These are phyloP conservation scores for Botrytis pseudocinerea DNA, from an alignment of 2,329 filamentous ascomycete genomes.

Conservation along the genomic window DNA sequence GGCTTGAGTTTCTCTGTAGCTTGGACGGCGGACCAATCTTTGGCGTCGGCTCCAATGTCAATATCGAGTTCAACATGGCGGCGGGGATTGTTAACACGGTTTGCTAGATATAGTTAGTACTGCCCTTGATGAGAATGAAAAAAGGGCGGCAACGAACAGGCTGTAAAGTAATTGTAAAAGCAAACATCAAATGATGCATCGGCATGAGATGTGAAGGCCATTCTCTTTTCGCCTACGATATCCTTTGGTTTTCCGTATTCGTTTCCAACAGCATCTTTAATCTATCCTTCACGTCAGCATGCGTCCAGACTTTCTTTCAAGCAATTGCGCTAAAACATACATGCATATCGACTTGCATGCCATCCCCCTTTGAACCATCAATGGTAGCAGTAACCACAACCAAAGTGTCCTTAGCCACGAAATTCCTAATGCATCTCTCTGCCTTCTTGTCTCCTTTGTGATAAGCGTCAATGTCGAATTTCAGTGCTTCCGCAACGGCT, in stretches of 20 bases:
- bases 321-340: slow-evolving; percentile 53
- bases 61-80: slow-evolving; percentile 60
- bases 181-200: slow-evolving; percentile 96
- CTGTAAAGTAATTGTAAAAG: slow-evolving; percentile 80
- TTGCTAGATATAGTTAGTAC: slow-evolving; percentile 15
- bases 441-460: slow-evolving; percentile 63
- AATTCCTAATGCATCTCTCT: slow-evolving; percentile 94
- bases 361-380: slow-evolving; percentile 84
- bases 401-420: slow-evolving; percentile 85
- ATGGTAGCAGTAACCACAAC: slow-evolving; percentile 93
- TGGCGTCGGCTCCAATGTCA: slow-evolving; percentile 57
- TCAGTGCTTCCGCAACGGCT: slow-evolving; percentile 66
- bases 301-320: neutral
- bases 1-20: slow-evolving; percentile 97
- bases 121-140: slow-evolving; percentile 2
- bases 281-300: slow-evolving; percentile 53
- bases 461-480: slow-evolving; percentile 85
- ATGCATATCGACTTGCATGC: slow-evolving; percentile 91
- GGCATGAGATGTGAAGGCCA: slow-evolving; percentile 88
- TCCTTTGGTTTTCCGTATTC: slow-evolving; percentile 93
- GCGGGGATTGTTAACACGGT: slow-evolving; percentile 43
- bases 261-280: slow-evolving; percentile 92
- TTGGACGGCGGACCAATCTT: slow-evolving; percentile 97
- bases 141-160: slow-evolving; percentile 55
- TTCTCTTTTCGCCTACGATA: slow-evolving; percentile 77